Evolutionary conservation across 1,284 basidiomycete species (phyloP), one percentile per base, ranked within the genome.

Genomic region (Limonomyces culmigenus): DNA sequence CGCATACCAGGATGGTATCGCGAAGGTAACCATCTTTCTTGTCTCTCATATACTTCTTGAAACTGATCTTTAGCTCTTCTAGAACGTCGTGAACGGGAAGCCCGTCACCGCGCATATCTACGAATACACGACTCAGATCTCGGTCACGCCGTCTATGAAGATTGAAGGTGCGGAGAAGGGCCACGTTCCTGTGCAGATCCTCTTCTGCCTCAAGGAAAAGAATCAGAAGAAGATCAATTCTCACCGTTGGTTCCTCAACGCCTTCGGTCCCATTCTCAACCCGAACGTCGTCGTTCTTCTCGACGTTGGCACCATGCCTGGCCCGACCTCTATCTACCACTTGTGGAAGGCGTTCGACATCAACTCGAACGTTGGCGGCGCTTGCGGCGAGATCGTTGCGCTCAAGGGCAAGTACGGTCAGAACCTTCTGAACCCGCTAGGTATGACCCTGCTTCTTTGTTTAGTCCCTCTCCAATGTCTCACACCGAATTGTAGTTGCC

Each of bases 311-410:
- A 97, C 92, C 0, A 77, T 80, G 67, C 92, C 92, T 0, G 86
- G 85, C 2, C 74, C 80, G 5, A 85, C 77, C 32, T 78, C 74
- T 13, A 92, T 96, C 49, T 97, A 96, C 54, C 86, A 95, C 49
- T 61, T 97, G 8, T 96, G 92, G 92, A 95, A 96, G 57, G 81
- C 87, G 3, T 96, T 97, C 43, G 91, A 96, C 51, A 81, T 91
- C 57, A 91, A 95, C 56, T 85, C 81, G 19, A 92, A 93, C 44
- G 87, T 95, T 21, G 92, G 89, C 0, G 92, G 93, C 19, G 92
- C 93, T 3, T 95, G 89, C 50, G 91, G 91, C n/a, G 91, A 95
- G 60, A 93, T 95, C 37, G 86, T 92, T 18, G 87, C 89, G 2
- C 62, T 89, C 42, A 92, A 91, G 57, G 88, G 87, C 32, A 81